Base-by-base conservation (phyloP, 306 rosid genomes). In the Astragalus glycyphyllos region DNA sequence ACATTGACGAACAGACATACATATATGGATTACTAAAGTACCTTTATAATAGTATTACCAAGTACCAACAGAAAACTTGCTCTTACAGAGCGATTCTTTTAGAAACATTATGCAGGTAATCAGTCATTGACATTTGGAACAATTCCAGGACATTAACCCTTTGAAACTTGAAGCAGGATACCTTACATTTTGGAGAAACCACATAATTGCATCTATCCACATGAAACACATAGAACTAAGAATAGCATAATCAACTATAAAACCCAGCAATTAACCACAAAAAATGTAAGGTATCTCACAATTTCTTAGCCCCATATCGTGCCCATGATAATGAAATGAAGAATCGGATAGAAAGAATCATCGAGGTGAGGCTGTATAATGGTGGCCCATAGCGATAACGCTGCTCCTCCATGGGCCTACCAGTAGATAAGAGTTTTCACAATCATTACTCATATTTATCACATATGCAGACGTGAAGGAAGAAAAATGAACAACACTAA, bases 361-460 rank as follows among this genome's bases (percentile, higher is more conserved):
- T 80, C 29, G 55, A 45, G 56, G 98, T 94, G 66, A 94, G 98
- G 68, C 75, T 86, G 75, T 94, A 94, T 57, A 94, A 78, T 8
- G 95, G 92, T 8, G 95, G 97, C 75, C 98, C 98, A 82, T 94
- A 94, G 71, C 98, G 98, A 35, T 86, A 90, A 0, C 98, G 83
- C 75, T 94, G 98, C 79, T 94, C 97, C 81, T 94, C 98, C 98
- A 94, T 94, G 58, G 98, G 98, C 88, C 98, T 94, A 40, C 68
- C 57, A 75, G 46, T 20, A 83, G 55, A 66, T 61, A 73, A 66
- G 32, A 59, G 42, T 65, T 71, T 50, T 58, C 59, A 53, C 4
- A 59, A 79, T 69, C 60, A 42, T 32, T 55, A 54, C 40, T 51
- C 38, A 40, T 26, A 51, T 38, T 31, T 51, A 40, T 12, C 64